Conservation (phyloP, 1,284 basidiomycete genomes). For the Schizophyllum commune region DNA sequence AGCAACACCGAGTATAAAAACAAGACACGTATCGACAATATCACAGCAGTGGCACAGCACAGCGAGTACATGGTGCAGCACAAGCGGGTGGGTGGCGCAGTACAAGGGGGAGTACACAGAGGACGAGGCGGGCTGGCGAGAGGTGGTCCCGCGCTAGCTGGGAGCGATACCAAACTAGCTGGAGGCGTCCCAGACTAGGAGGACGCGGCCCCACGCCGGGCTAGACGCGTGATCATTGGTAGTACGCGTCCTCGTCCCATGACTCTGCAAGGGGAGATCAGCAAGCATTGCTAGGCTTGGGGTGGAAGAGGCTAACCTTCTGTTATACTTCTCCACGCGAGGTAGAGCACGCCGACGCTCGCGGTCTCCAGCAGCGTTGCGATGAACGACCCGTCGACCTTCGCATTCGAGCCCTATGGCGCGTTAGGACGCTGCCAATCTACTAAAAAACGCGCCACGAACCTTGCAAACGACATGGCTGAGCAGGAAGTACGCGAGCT, state of each 20-base stretch:
- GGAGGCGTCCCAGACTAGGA: not conserved
- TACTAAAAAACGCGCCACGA: constrained; percentile 11
- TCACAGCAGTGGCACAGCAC: no score
- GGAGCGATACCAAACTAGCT: not conserved
- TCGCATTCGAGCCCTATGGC: constrained; percentile 46
- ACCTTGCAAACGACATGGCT: constrained; percentile 72
- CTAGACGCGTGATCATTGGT: not conserved
- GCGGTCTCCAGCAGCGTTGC: constrained; percentile 72
- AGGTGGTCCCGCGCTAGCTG: not conserved
- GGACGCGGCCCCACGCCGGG: not conserved
- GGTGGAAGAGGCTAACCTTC: constrained; percentile 50
- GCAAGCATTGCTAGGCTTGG: not conserved
- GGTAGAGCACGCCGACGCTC: constrained; percentile 59
- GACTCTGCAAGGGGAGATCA: not conserved
- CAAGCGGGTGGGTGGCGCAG: not conserved
- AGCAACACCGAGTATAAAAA: no score
- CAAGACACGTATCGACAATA: not conserved
- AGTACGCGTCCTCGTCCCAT: not conserved
- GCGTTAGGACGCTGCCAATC: not conserved
- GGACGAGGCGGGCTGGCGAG: not conserved
- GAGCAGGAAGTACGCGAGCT: constrained; percentile 74
- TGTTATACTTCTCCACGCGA: constrained; percentile 79
- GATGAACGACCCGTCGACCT: constrained; percentile 76
- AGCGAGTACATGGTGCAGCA: not conserved
- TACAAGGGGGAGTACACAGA: not conserved